Percentiles rank a stretch among this genome's conserved stretches.
Evolutionary conservation across 495 filamentous ascomycete species (phyloP).

Genomic region (Penicillium salamii): DNA sequence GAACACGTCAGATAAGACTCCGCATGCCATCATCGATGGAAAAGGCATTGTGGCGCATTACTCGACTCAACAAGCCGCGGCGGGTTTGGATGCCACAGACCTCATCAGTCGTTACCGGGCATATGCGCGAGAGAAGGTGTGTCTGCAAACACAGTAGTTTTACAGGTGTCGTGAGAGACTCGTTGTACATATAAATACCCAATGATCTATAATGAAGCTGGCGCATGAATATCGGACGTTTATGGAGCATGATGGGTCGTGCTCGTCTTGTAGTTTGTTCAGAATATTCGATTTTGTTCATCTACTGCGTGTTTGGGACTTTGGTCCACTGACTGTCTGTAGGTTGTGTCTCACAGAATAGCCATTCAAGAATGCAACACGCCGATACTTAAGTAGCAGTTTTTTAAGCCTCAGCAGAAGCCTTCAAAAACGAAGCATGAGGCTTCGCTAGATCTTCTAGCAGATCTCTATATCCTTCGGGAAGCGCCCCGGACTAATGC

Average conservation of each 20-base stretch:
- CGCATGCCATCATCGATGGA: slow-evolving; percentile 48
- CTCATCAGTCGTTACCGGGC: slow-evolving; percentile 49
- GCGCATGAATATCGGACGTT: no score
- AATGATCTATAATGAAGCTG: neutral
- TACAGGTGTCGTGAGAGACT: neutral
- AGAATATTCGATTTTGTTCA: no score
- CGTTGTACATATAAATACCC: slow-evolving; percentile 5
- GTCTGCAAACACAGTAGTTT: slow-evolving; percentile 14
- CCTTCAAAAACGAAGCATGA: slow-evolving; percentile 22
- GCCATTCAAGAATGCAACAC: no score
- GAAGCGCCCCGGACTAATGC: slow-evolving; percentile 28
- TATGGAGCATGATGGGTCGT: no score
- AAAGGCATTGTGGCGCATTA: slow-evolving; percentile 52
- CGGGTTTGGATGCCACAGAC: slow-evolving; percentile 48
- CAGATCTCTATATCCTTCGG: slow-evolving; percentile 19
- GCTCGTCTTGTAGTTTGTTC: no score
- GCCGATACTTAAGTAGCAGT: no score
- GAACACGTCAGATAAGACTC: slow-evolving; percentile 4
- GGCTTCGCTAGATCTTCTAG: slow-evolving; percentile 30
- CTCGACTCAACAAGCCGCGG: slow-evolving; percentile 30
- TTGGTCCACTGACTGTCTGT: no score
- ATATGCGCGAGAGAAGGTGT: slow-evolving; percentile 51
- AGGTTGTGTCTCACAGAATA: no score
- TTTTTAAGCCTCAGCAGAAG: neutral
- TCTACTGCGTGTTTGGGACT: no score